These are phyloP conservation scores for Thermomucor indicae-seudaticae DNA, from an alignment of 371 early-diverging fungal species.

Conservation along the genomic window DNA sequence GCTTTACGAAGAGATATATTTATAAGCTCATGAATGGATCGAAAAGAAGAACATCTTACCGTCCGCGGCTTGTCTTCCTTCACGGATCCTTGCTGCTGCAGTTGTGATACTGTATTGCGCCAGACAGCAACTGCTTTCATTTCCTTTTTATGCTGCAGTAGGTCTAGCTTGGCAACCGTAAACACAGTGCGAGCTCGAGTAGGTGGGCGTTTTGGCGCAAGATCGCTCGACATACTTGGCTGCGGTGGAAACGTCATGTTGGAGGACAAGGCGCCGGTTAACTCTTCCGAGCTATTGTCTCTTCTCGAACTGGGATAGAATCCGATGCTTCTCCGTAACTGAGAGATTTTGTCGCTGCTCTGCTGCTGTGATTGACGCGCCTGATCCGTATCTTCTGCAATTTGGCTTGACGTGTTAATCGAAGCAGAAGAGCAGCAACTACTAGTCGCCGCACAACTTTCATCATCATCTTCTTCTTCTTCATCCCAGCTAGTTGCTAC, in stretches of 20 bases:
- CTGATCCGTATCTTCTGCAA: neutral
- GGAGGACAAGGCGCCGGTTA: neutral
- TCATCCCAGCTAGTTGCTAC: neutral
- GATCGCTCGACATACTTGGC: neutral
- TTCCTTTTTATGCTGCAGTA: constrained; percentile 12
- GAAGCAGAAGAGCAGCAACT: neutral
- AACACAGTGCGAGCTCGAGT: constrained; percentile 8
- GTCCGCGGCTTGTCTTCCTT: too few relatives aligned
- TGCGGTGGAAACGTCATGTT: neutral
- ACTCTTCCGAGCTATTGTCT: neutral
- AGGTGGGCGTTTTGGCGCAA: neutral
- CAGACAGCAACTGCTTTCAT: constrained; percentile 12
- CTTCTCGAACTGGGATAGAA: too few relatives aligned
- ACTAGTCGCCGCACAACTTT: neutral
- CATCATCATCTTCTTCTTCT: neutral
- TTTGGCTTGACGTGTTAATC: neutral
- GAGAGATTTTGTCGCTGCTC: neutral
- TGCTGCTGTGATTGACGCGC: neutral
- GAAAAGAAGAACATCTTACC: too few relatives aligned
- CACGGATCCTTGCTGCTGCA: too few relatives aligned
- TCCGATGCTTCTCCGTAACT: too few relatives aligned
- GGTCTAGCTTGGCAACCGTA: constrained; percentile 1
- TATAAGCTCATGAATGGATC: too few relatives aligned
- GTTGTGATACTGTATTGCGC: constrained; percentile 12
- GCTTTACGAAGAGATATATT: neutral